Base-by-base conservation (phyloP, 306 rosid species). In the Vicia faba region DNA sequence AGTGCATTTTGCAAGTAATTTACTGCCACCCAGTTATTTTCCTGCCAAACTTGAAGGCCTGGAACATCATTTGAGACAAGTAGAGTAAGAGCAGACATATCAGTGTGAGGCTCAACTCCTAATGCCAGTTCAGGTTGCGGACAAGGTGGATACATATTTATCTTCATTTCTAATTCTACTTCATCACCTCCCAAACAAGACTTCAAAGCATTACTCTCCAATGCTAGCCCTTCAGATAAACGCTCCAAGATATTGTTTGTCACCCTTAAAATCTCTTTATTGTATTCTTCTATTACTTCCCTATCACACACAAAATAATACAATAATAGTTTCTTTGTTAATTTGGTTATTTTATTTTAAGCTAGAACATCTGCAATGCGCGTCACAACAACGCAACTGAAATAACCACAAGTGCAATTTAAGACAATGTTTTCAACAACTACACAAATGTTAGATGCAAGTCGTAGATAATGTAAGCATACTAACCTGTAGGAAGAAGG, bases 61-160 rank as follows among this genome's bases (percentile, higher is more conserved):
- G 87, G 80, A 63, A 86, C 90, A 0, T 84, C 68, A 11, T 89
- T 89, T 0, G 90, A 76, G 20, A 89, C 78, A 0, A 84, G 87
- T 8, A 89, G 0, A 5, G 90, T 86, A 23, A 89, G 70, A 55
- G 83, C 90, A n/a, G 83, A 82, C 92, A 89, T 86, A 59, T 89
- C 90, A 1, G 96, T 86, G 77, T 86, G 96, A 11, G 96, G 70
- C 69, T 89, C 96, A 20, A 86, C 92, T 5, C 96, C 92, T 0
- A 89, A 67, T 45, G 88, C 96, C 9, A 84, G 56, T 20, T 89
- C 68, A 11, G 90, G 92, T 13, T 86, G 92, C 18, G 92, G 92
- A 43, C 96, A 89, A 2, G 90, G 87, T 5, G 92, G 92, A 53
- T 86, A 89, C 85, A 89, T 77, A 54, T 89, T 84, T 70, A 86